Evolutionary conservation across 495 filamentous ascomycete species (phyloP), one percentile per base, ranked within the genome.

Genomic region (Penicillium parvum): DNA sequence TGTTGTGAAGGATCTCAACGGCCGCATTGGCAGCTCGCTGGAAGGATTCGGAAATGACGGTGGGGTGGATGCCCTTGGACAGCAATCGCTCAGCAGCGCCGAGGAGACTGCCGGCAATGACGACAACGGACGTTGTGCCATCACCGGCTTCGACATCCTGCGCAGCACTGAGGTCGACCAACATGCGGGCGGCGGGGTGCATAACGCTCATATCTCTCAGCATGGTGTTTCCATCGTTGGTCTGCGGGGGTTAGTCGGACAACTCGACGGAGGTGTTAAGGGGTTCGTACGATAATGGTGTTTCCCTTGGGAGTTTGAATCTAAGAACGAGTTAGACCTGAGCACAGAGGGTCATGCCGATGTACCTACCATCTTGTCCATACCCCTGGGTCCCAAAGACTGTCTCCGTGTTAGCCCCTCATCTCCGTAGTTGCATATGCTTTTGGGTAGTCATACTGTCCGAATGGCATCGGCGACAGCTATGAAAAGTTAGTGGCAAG

Each of bases 201-300:
- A 97, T 86, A 37, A 98, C 94, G 52, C 86, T 85, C 92, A 98
- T 97, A 75, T 90, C 87, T 68, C 84, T 92, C 59, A 98, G 71
- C 88, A 97, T 97, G 26, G 92, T 98, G 71, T 92, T 95, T 65
- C 92, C 92, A 69, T 98, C 92, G 72, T 98, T 98, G 53, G 91
- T 96, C 72, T 78, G 53, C 49, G 50, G 50, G 57, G 61, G 61
- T 59, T 46, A 60, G 57, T 47, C 36, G 63, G 44, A 49, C 44
- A 20, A 37, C 37, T 41, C 22, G 32, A 32, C 37, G 39, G 40
- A 34, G 40, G 41, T 35, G 28, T 32, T 33, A 28, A 20, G 34
- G 34, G 51, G 40, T 26, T 17, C 72, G 55, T 68, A 78, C 74
- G 67, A 98, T 98, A 58, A 97, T 91, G 32, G 92, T 96, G 63